Base-by-base conservation (phyloP, 2,329 filamentous ascomycete species). In the Curvularia eragrostidis region DNA sequence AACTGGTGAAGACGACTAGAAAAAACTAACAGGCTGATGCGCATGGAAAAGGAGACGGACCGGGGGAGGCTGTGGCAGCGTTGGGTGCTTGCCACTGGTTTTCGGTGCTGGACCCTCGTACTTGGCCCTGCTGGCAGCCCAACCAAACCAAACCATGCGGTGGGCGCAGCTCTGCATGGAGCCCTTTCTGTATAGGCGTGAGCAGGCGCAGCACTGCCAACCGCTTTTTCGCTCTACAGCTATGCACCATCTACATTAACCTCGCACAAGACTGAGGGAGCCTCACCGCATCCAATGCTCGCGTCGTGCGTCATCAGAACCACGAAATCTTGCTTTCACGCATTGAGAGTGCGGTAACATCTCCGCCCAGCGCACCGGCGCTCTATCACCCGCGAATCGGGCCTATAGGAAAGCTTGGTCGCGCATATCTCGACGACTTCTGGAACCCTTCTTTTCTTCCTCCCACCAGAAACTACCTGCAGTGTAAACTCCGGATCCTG, bases 271-370 rank as follows among this genome's bases (percentile, higher is more conserved):
- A 18, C 15, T 2, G 7, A 19, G 23, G 21, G 34, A 60, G 56
- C 15, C 58, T 59, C 58, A 64, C 39, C 54, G 47, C 49, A 54
- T 54, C 26, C 44, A 32, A 43, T 52, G 56, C 19, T 34, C 26
- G 46, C 44, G 34, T 49, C n/a, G 48, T 36, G 52, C 47, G 46
- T 55, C 52, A 52, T 56, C 21, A 24, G 21, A 10, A 19, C 38
- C 52, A 49, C 39, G 26, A 44, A 28, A 47, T 41, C 34, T 44
- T 26, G 41, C 23, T 28, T 28, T 26, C 32, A 28, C 32, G 5
- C 21, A 52, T 28, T 51, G 53, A 43, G n/a, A 28, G 12, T 28
- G 42, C 30, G 18, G 47, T 32, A 15, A 21, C 46, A 48, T 36
- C 19, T 15, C 13, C 19, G 46, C 46, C 28, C 44, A 48, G 30